Evolutionary conservation across 2,329 filamentous ascomycete species (phyloP), one percentile per base, ranked within the genome.

Genomic region (Biscogniauxia marginata): DNA sequence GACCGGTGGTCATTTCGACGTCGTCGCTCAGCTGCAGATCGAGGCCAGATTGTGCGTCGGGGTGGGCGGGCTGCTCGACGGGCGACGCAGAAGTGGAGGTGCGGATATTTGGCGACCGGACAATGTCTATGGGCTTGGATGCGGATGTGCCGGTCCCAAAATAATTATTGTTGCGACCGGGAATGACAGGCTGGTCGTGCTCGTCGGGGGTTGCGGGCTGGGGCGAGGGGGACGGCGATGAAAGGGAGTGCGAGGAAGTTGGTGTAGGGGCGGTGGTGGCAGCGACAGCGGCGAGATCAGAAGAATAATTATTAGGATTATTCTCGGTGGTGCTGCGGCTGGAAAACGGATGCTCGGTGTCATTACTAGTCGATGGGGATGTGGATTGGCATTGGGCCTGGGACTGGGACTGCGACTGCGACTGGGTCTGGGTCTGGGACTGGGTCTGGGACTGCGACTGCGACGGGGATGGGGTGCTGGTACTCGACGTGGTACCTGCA

Each of bases 1-100:
- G 78, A 65, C 82, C 82, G 64, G 83, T 82, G 63, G 84, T 85
- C 80, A 86, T 86, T 53, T 79, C 71, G 75, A 75, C 55, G 71
- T 76, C 65, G 68, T 67, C 34, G 65, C 73, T 65, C 21, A 58
- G 56, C 30, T 66, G 64, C 63, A 74, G 63, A 55, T 67, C 63
- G 57, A 68, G 60, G 62, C 66, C 61, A 54, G 68, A 54, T 22
- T 48, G 52, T 16, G 23, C 30, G 62, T 66, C 61, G 55, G 68
- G 55, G 24, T 46, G 52, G 24, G 23, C 39, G 51, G 18, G 18
- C 43, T 50, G 52, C 11, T 30, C 45, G 58, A 54, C 49, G 44
- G 58, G 59, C n/a, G 64, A 64, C 53, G 60, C 54, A 39, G 62
- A 65, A 54, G 57, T 54, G 52, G 64, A 62, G 50, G 55, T 55